Evolutionary conservation across 2,329 filamentous ascomycete genomes (phyloP), one percentile per base, ranked within the genome.

Genomic region (Pseudopithomyces chartarum): DNA sequence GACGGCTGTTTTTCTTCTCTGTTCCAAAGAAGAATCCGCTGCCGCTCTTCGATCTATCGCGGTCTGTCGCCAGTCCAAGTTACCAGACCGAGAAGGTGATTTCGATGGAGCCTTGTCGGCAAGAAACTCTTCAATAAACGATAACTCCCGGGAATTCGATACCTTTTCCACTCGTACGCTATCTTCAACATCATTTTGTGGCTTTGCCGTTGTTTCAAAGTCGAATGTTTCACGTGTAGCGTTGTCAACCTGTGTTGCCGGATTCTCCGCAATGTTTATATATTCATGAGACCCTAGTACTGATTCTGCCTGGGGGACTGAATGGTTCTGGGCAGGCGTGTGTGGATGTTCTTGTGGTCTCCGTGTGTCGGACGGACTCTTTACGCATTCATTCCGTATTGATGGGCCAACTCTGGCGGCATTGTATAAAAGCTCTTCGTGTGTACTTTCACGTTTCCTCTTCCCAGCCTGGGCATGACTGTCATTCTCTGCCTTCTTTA

Each of bases 321-420:
- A 12, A 7, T n/a, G 34, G 13, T 26, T 38, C 15, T 54, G 23
- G 5, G 22, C n/a, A 44, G 36, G 20, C 15, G 17, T 32, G 3
- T 20, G 22, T 15, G n/a, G 22, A 19, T 23, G 26, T 15, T 51
- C 48, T 8, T 52, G 58, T 11, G 68, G 70, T 45, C 72, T 61
- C 39, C 72, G 62, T 6, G 65, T 39, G 59, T 75, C 72, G 6
- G 70, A 74, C 12, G 72, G 72, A n/a, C 71, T 74, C 23, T 56
- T 53, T 6, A 73, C 60, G 10, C 68, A 67, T 6, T 52, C 34
- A 19, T 54, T 60, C 19, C 56, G 59, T 17, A 62, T 54, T 19
- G 67, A 58, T 8, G 55, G 56, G 32, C 65, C 64, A 20, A 69
- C 61, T 45, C 51, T 47, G 11, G 51, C 58, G 20, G 58, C 39